Evolutionary conservation across 805 yeast species (phyloP).

Genomic region (Candida michaelii): DNA sequence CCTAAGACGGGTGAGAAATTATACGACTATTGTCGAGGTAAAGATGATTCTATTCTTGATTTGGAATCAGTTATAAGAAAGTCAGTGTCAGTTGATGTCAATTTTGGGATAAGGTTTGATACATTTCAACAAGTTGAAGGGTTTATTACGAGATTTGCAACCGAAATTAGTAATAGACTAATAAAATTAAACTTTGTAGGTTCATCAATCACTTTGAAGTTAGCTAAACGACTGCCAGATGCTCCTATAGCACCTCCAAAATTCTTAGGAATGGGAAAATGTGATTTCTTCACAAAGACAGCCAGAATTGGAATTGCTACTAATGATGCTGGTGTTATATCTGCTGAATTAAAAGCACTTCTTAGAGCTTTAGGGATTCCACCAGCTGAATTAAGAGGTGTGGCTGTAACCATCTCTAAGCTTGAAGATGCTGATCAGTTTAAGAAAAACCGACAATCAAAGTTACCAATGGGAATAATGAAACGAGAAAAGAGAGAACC

Average conservation of each 20-base stretch:
- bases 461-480: slow-evolving; percentile 18
- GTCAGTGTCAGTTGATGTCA: slow-evolving; percentile 82
- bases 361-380: slow-evolving; percentile 58
- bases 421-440: slow-evolving; percentile 42
- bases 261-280: slow-evolving; percentile 79
- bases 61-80: slow-evolving; percentile 58
- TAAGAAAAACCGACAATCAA: slow-evolving; percentile 23
- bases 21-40: slow-evolving; percentile 60
- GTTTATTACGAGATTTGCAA: slow-evolving; percentile 58
- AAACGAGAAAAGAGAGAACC: slow-evolving; percentile 17
- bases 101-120: slow-evolving; percentile 84
- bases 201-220: slow-evolving; percentile 58
- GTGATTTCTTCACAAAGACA: slow-evolving; percentile 63
- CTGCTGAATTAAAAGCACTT: slow-evolving; percentile 57
- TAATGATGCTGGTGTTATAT: slow-evolving; percentile 57
- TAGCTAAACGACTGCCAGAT: slow-evolving; percentile 59
- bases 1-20: slow-evolving; percentile 67
- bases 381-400: slow-evolving; percentile 71
- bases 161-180: slow-evolving; percentile 60
- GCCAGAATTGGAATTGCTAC: slow-evolving; percentile 62
- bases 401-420: slow-evolving; percentile 68
- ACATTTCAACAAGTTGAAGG: slow-evolving; percentile 57
- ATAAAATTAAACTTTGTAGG: slow-evolving; percentile 48
- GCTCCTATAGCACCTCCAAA: slow-evolving; percentile 81
- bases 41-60: slow-evolving; percentile 61